Conservation (phyloP, 805 yeast species). For the Kodamaea fukazawae region DNA sequence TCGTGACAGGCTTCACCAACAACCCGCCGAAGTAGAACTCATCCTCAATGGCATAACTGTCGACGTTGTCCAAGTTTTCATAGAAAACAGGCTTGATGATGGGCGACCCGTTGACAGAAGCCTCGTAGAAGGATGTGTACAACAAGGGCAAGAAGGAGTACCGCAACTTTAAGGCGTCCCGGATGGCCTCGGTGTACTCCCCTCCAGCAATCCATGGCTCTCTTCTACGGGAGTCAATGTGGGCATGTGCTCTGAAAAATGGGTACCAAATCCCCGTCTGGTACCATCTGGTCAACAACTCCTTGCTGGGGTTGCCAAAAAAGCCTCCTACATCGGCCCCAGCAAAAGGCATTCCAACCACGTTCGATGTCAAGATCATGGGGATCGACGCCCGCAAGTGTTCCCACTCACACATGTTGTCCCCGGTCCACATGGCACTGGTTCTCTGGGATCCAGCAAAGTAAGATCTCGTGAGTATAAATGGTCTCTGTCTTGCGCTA, state of each 20-base stretch:
- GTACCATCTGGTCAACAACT: constrained; percentile 87
- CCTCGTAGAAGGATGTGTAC: constrained; percentile 73
- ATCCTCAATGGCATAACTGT: constrained; percentile 65
- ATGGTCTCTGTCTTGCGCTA: constrained; percentile 65
- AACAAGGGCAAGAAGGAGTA: constrained; percentile 74
- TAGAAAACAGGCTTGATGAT: constrained; percentile 68
- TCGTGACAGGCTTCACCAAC: constrained; percentile 76
- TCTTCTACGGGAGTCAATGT: constrained; percentile 85
- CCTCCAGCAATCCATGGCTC: constrained; percentile 90
- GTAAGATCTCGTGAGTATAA: constrained; percentile 80
- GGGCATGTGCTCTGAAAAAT: constrained; percentile 95
- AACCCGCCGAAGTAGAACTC: constrained; percentile 82
- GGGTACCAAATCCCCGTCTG: constrained; percentile 97
- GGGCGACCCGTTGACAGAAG: constrained; percentile 63
- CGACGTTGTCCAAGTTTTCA: constrained; percentile 46
- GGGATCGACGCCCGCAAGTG: constrained; percentile 78
- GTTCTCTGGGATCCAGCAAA: constrained; percentile 90
- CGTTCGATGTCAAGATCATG: constrained; percentile 77
- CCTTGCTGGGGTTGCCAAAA: constrained; percentile 83
- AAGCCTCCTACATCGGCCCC: constrained; percentile 99
- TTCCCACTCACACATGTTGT: constrained; percentile 91
- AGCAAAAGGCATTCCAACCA: constrained; percentile 84
- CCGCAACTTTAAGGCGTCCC: constrained; percentile 69
- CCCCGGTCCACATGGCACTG: constrained; percentile 98
- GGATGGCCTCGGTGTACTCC: constrained; percentile 62